Percentiles rank a stretch among this genome's conserved stretches.
Evolutionary conservation across 2,329 filamentous ascomycete genomes (phyloP).

Genomic region (Trichoderma citrinoviride): DNA sequence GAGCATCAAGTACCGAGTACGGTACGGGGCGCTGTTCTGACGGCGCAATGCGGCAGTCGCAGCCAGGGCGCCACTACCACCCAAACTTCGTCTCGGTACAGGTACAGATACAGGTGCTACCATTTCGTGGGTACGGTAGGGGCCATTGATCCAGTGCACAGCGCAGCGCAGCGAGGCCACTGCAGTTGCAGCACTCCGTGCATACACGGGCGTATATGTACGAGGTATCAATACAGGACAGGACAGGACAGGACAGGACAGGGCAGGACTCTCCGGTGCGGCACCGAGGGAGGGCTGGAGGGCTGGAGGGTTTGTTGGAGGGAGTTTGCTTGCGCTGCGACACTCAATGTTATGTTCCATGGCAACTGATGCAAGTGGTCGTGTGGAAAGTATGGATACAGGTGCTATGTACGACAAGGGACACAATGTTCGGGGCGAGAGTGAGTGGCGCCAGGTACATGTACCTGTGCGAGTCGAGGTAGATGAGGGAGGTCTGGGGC

Average conservation of each 20-base stretch:
- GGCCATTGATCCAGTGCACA: conserved; percentile 5
- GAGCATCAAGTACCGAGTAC: too few relatives aligned
- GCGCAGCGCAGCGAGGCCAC: neutral
- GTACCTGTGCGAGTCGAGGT: too few relatives aligned
- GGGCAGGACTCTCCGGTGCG: conserved; percentile 1
- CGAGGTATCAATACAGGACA: neutral
- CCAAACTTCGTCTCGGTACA: too few relatives aligned
- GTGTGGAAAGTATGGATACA: neutral
- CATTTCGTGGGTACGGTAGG: neutral
- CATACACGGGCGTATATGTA: conserved; percentile 5
- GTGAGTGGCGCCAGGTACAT: too few relatives aligned
- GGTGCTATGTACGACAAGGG: too few relatives aligned
- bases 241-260: too few relatives aligned
- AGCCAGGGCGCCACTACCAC: conserved; percentile 2
- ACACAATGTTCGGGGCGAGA: too few relatives aligned
- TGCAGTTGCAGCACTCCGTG: neutral
- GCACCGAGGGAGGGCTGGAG: conserved; percentile 3
- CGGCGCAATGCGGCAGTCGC: conserved; percentile 1
- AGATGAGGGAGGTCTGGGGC: too few relatives aligned
- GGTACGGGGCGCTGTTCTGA: neutral
- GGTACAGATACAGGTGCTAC: too few relatives aligned
- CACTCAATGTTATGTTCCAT: conserved; percentile 3
- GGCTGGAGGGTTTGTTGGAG: neutral
- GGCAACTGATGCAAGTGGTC: neutral
- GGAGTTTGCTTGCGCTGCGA: neutral